Conservation (phyloP, 139 green algal species). For the Nannochloris sp. region DNA sequence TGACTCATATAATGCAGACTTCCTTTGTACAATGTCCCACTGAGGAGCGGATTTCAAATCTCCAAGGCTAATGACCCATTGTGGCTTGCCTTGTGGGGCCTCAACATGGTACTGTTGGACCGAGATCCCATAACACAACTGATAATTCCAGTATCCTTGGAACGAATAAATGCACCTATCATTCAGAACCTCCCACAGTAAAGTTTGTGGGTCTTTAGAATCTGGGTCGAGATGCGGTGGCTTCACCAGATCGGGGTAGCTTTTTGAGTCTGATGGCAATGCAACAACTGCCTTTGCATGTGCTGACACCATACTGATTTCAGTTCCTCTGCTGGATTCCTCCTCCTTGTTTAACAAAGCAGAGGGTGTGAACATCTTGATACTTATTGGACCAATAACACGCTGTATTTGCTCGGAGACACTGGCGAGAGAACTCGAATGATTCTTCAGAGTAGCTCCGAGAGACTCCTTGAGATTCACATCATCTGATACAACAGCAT, state of each 20-base stretch:
- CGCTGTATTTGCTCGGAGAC: too few species aligned
- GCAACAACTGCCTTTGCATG: too few species aligned
- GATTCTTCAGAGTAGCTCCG: too few species aligned
- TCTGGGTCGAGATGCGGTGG: neutral
- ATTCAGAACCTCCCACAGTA: neutral
- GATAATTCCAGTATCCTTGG: constrained; percentile 13
- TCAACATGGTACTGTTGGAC: constrained; percentile 4
- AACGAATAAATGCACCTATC: constrained; percentile 1
- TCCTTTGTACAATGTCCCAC: neutral
- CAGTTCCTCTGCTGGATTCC: too few species aligned
- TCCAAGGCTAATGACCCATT: constrained; percentile 3
- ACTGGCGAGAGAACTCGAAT: too few species aligned
- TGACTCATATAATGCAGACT: neutral
- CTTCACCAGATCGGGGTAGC: neutral
- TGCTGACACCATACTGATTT: too few species aligned
- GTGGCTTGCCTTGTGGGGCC: neutral
- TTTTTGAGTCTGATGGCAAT: neutral
- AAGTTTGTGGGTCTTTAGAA: neutral
- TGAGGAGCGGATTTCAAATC: neutral
- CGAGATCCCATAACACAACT: neutral
- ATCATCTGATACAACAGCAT: neutral
- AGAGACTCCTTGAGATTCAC: too few species aligned
- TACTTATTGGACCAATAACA: too few species aligned
- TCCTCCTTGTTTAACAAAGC: too few species aligned
- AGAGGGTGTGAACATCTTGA: too few species aligned